Evolutionary conservation across 148 eudicot genomes (phyloP).

Genomic region (Silene latifolia): DNA sequence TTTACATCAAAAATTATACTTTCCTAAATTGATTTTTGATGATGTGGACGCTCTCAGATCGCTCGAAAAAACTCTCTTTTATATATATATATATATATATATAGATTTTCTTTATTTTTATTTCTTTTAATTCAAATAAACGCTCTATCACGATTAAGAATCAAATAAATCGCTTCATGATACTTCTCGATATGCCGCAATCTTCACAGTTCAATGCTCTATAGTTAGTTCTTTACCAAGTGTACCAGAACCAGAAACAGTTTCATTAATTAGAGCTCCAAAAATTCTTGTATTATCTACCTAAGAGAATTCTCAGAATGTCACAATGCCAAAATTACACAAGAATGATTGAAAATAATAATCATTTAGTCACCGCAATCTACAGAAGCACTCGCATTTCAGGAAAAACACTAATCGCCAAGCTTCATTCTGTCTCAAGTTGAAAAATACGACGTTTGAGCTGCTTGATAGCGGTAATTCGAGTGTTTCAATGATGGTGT

Average conservation of each 20-base stretch:
- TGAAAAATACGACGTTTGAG: background rate
- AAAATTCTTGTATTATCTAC: constrained; percentile 13
- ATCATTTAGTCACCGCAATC: background rate
- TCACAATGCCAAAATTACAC: constrained; percentile 31
- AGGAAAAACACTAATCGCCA: constrained; percentile 1
- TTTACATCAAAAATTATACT: too few species aligned
- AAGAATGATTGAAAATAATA: constrained; percentile 23
- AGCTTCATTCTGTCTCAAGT: constrained; percentile 17
- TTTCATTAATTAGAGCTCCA: constrained; percentile 5
- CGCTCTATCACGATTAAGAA: too few species aligned
- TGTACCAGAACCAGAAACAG: background rate
- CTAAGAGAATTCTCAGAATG: constrained; percentile 12
- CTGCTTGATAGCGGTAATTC: constrained; percentile 6
- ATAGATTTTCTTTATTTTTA: too few species aligned
- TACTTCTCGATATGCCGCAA: too few species aligned
- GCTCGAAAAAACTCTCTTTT: too few species aligned
- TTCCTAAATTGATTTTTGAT: too few species aligned
- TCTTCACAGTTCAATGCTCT: too few species aligned
- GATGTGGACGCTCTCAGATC: too few species aligned
- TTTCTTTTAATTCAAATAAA: too few species aligned
- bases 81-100: too few species aligned
- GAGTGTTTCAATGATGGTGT: constrained; percentile 11
- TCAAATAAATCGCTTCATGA: too few species aligned
- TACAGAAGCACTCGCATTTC: constrained; percentile 23
- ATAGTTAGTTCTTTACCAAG: too few species aligned